Percentiles rank a stretch among this genome's conserved stretches.
Conservation (phyloP, 805 yeast species). For the Yamadazyma sp. region DNA sequence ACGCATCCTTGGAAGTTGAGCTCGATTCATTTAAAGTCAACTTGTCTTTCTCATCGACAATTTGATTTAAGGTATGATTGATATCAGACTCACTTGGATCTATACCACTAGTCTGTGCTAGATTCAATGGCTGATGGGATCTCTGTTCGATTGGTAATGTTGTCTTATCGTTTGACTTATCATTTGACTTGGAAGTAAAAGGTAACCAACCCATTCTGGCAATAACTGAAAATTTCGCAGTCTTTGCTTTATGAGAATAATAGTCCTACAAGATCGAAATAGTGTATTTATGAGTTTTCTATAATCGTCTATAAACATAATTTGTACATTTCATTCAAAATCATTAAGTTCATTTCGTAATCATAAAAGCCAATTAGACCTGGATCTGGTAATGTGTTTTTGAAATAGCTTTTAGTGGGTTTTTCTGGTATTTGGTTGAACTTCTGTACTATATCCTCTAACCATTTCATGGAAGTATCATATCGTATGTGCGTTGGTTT, state of each 20-base stretch:
- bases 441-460: constrained; percentile 8
- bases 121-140: constrained; percentile 22
- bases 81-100: constrained; percentile 19
- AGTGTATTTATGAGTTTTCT: no score
- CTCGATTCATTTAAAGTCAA: constrained; percentile 9
- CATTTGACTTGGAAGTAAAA: constrained; percentile 3
- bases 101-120: constrained; percentile 8
- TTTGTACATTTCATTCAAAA: constrained; percentile 24
- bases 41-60: constrained; percentile 14
- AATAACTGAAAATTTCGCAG: constrained; percentile 1
- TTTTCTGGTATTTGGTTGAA: constrained; percentile 5
- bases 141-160: constrained; percentile 27
- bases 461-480: constrained; percentile 24
- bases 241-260: no score
- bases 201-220: constrained; percentile 16
- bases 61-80: constrained; percentile 26
- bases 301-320: constrained; percentile 27
- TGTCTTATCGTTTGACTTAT: no score
- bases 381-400: constrained; percentile 1
- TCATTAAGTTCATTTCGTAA: constrained; percentile 23
- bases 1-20: constrained; percentile 6
- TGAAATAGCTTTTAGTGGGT: constrained; percentile 6
- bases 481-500: constrained; percentile 22
- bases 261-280: no score
- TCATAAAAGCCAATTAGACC: constrained; percentile 20